A percentile compares a stretch with the other conserved stretches of the same genome.
These are phyloP conservation scores for Mortierella sp. DNA, from an alignment of 371 early-diverging fungal species.

Conservation along the genomic window DNA sequence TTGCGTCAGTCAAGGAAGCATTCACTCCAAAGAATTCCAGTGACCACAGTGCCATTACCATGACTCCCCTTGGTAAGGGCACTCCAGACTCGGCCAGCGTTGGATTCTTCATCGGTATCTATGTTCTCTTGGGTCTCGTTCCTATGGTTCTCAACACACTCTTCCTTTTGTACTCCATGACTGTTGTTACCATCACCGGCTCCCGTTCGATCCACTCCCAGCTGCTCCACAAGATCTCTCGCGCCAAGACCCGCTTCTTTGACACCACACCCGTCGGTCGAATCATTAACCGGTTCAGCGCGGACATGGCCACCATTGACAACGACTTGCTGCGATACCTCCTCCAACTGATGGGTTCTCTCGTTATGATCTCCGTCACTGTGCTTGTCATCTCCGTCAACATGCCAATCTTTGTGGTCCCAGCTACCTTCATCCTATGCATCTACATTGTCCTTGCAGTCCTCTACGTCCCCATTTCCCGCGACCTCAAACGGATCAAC, in stretches of 20 bases:
- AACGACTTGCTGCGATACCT: conserved; percentile 60
- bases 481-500: conserved; percentile 87
- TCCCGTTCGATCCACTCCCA: conserved; percentile 61
- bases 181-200: conserved; percentile 59
- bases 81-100: conserved; percentile 48
- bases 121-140: conserved; percentile 63
- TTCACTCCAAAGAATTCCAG: conserved; percentile 26
- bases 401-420: conserved; percentile 73
- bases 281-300: conserved; percentile 86
- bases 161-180: conserved; percentile 60
- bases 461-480: conserved; percentile 79
- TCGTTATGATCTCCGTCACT: conserved; percentile 69
- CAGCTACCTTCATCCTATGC: conserved; percentile 48
- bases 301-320: conserved; percentile 68
- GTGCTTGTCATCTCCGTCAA: conserved; percentile 74
- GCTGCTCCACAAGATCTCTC: conserved; percentile 66
- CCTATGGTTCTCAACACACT: conserved; percentile 53
- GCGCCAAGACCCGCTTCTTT: conserved; percentile 81
- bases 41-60: conserved; percentile 21
- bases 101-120: conserved; percentile 60
- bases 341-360: conserved; percentile 54
- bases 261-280: conserved; percentile 91
- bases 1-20: conserved; percentile 33
- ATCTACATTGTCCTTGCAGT: conserved; percentile 69
- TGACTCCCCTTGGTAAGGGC: conserved; percentile 30